Evolutionary conservation across 768 basidiomycete species (phyloP).

Genomic region (Dioszegia aurantiaca): DNA sequence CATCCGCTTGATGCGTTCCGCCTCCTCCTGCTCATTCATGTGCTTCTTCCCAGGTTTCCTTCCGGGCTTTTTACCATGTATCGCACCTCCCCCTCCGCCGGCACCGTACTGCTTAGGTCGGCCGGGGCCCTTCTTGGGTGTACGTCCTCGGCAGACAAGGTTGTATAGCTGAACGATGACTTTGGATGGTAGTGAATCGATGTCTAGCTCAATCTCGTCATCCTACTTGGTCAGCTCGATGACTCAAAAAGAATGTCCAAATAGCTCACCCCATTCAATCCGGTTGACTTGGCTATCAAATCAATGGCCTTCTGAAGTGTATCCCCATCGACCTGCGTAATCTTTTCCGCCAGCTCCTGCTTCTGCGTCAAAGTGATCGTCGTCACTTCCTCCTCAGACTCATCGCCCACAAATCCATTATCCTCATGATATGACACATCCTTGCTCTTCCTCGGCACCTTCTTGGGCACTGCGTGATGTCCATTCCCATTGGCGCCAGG

Average conservation of each 20-base stretch:
- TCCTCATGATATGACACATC: slow-evolving; percentile 33
- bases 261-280: slow-evolving; percentile 79
- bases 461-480: slow-evolving; percentile 15
- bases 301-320: slow-evolving; percentile 87
- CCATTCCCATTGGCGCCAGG: slow-evolving; percentile 43
- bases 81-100: slow-evolving; percentile 15
- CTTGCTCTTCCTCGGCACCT: slow-evolving; percentile 42
- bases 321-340: slow-evolving; percentile 74
- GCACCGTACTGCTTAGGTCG: slow-evolving; percentile 21
- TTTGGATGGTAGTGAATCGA: slow-evolving; percentile 78
- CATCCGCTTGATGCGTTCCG: slow-evolving; percentile 86
- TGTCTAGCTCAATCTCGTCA: slow-evolving; percentile 98
- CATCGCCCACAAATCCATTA: slow-evolving; percentile 30
- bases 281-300: slow-evolving; percentile 92
- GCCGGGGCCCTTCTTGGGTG: slow-evolving; percentile 8
- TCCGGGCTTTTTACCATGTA: slow-evolving; percentile 33
- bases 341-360: slow-evolving; percentile 95
- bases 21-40: slow-evolving; percentile 95
- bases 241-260: neutral
- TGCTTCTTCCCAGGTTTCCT: slow-evolving; percentile 70
- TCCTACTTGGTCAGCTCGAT: neutral
- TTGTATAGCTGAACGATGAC: slow-evolving; percentile 94
- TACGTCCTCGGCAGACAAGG: slow-evolving; percentile 63
- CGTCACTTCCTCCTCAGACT: slow-evolving; percentile 32
- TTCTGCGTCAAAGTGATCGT: slow-evolving; percentile 88